Conservation (phyloP, 805 yeast genomes). For the Candida pseudofarinosa region DNA sequence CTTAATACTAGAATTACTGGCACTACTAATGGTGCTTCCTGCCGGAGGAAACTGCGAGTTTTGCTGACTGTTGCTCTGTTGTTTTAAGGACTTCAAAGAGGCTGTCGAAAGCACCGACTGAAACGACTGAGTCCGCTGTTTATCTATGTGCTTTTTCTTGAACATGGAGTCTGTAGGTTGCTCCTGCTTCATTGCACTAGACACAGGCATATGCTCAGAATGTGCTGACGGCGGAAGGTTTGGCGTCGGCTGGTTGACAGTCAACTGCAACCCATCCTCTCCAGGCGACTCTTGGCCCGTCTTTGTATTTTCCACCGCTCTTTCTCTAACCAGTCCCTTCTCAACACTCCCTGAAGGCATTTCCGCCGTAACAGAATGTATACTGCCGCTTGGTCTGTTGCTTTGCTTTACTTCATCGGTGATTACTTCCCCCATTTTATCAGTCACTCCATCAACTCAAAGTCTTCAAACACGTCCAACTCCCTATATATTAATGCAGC, state of each 20-base stretch:
- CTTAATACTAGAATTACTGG: conserved; percentile 25
- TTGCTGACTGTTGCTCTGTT: conserved; percentile 13
- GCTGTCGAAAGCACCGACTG: conserved; percentile 44
- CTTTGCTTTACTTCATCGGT: not conserved
- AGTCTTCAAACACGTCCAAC: not conserved
- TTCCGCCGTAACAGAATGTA: not conserved
- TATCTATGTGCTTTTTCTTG: conserved; percentile 35
- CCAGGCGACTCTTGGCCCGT: not conserved
- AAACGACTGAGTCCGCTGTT: conserved; percentile 38
- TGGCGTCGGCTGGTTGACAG: not conserved
- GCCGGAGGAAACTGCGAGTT: conserved; percentile 5
- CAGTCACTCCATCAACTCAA: not conserved
- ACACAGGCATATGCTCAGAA: not conserved
- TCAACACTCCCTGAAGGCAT: not conserved
- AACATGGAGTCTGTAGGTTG: conserved; percentile 21
- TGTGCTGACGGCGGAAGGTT: not conserved
- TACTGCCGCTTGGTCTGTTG: not conserved
- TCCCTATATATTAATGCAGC: not conserved
- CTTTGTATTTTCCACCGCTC: not conserved
- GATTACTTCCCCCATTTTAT: not conserved
- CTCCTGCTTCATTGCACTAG: conserved; percentile 1
- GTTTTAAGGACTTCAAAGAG: conserved; percentile 36
- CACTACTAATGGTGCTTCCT: conserved; percentile 17
- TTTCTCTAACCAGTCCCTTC: not conserved
- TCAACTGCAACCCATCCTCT: not conserved